phyloP scores from a whole-genome alignment of 2,329 filamentous ascomycete genomes.

The Fusarium neocosmosporiellum region DNA sequence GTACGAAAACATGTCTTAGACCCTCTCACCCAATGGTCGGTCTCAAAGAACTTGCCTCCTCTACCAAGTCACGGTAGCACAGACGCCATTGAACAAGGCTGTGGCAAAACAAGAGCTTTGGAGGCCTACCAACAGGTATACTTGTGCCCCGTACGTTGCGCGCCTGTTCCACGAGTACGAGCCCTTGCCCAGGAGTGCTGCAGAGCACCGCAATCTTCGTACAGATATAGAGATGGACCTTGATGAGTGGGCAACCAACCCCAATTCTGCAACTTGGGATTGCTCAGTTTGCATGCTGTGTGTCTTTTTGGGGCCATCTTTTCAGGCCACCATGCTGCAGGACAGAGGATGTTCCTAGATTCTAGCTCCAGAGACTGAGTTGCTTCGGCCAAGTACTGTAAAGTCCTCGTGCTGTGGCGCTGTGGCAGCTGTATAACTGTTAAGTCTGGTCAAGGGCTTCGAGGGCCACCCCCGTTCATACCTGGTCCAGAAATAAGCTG shows the following conservation, averaged over 20 bases:
- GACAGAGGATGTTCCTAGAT: not conserved
- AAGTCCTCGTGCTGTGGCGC: conserved; percentile 1
- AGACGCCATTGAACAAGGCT: conserved; percentile 11
- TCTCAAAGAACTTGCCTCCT: conserved; percentile 2
- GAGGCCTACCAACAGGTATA: conserved; percentile 29
- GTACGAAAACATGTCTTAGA: conserved; percentile 31
- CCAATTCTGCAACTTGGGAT: conserved; percentile 2
- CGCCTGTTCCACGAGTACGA: conserved; percentile 33
- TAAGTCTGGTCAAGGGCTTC: conserved; percentile 16
- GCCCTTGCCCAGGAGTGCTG: conserved; percentile 10
- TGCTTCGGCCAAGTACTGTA: not conserved
- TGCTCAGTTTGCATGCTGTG: not conserved
- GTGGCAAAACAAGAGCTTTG: conserved; percentile 18
- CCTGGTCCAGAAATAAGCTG: conserved; percentile 17
- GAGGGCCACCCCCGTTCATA: not conserved
- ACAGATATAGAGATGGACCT: not conserved
- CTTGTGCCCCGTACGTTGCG: conserved; percentile 22
- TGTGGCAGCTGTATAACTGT: conserved; percentile 4
- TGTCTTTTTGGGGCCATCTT: not conserved
- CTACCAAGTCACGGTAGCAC: conserved; percentile 12
- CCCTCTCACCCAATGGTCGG: conserved; percentile 10
- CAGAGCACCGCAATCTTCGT: conserved; percentile 4
- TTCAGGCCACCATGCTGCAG: conserved; percentile 1
- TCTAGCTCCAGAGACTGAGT: not conserved
- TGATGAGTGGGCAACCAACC: not conserved